Conservation (phyloP, 495 filamentous ascomycete species). For the Tuber microsphaerosporum region DNA sequence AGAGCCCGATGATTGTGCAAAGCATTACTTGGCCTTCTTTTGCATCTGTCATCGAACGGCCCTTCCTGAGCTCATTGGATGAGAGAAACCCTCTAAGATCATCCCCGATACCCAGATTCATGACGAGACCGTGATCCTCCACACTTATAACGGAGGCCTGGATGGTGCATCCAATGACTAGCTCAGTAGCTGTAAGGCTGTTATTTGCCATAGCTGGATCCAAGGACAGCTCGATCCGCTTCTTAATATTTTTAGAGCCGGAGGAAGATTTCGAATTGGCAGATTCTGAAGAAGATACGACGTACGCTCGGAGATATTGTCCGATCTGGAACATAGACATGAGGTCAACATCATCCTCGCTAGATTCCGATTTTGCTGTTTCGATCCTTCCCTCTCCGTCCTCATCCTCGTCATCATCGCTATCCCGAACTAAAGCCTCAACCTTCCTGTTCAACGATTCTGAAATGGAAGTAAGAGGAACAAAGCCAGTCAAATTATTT, state of each 20-base stretch:
- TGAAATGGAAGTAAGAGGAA: slow-evolving; percentile 85
- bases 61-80: slow-evolving; percentile 67
- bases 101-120: slow-evolving; percentile 76
- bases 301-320: slow-evolving; percentile 81
- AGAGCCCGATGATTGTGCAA: slow-evolving; percentile 70
- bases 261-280: slow-evolving; percentile 12
- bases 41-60: slow-evolving; percentile 53
- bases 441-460: slow-evolving; percentile 60
- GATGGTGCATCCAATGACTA: slow-evolving; percentile 64
- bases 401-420: slow-evolving; percentile 53
- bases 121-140: slow-evolving; percentile 89
- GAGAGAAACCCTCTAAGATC: slow-evolving; percentile 75
- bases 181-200: slow-evolving; percentile 60
- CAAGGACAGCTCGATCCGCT: slow-evolving; percentile 75
- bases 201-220: slow-evolving; percentile 67
- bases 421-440: slow-evolving; percentile 56
- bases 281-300: slow-evolving; percentile 63
- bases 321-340: slow-evolving; percentile 69
- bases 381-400: slow-evolving; percentile 48
- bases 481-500: slow-evolving; percentile 84
- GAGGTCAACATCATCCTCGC: slow-evolving; percentile 58
- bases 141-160: slow-evolving; percentile 85
- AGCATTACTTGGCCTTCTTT: slow-evolving; percentile 77
- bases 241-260: slow-evolving; percentile 56
- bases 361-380: slow-evolving; percentile 29